Base-by-base conservation (phyloP, 345 rosid genomes). In the Acer saccharum region DNA sequence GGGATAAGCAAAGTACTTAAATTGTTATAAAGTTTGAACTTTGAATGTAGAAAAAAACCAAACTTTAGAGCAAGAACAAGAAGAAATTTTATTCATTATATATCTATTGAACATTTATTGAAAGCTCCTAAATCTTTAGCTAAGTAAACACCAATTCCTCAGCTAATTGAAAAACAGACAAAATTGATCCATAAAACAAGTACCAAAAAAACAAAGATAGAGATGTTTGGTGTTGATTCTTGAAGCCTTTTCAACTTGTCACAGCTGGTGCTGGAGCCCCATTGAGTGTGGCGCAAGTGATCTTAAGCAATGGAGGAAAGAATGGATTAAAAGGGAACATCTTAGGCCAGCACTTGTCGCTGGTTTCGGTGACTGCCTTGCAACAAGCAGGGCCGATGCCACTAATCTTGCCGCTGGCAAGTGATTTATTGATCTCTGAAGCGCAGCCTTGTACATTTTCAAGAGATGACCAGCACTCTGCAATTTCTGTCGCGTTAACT, bases 291-390 rank as follows among this genome's bases (percentile, higher is more conserved):
- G 66, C 20, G 12, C 54, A 21, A 12, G 4, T 39, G 12, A 6
- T 11, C 12, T 67, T 67, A 18, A 76, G 71, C 14, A 41, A 52
- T 20, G 54, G 65, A 4, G 72, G 65, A 55, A 76, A 39, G n/a
- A 7, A 25, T 13, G 74, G 73, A 46, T 44, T n/a, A 4, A 23
- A 5, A 0, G 79, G 79, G 29, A 76, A 76, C 29, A 76, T 25
- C 8, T 76, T 60, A 3, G 67, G 68, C 79, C 79, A 69, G 9
- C 79, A 77, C 10, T 68, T 17, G 4, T 57, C 60, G 1, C 17
- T 27, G 1, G 58, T 43, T 16, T 13, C 17, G 11, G 21, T n/a
- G 11, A 77, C 14, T 25, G 68, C 60, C 68, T 69, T 13, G 62
- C 74, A 60, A 44, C 74, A 77, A 25, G 69, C 61, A 18, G 68